These are phyloP conservation scores for Astrothelium macrocarpum DNA, from an alignment of 495 filamentous ascomycete genomes.

Conservation along the genomic window DNA sequence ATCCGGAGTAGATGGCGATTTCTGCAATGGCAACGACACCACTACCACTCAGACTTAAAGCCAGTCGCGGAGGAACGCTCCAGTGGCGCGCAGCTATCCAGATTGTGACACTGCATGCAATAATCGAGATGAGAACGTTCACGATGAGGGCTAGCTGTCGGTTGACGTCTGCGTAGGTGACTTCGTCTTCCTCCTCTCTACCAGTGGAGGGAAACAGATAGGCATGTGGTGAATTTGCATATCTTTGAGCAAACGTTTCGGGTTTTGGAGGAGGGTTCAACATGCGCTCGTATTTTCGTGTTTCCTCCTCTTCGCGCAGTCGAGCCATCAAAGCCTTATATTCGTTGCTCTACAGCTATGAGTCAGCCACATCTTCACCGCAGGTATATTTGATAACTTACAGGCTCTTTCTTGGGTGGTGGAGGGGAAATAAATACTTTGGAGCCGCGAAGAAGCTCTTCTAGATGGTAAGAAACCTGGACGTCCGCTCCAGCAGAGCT, in stretches of 20 bases:
- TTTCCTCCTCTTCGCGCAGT: constrained; percentile 70
- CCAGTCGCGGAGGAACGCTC: constrained; percentile 59
- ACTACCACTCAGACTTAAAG: constrained; percentile 58
- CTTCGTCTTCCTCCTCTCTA: constrained; percentile 33
- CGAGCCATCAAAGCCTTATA: constrained; percentile 84
- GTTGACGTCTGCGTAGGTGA: constrained; percentile 52
- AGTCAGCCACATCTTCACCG: not conserved
- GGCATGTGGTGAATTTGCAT: constrained; percentile 37
- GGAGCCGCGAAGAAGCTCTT: constrained; percentile 59
- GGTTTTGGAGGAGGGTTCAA: constrained; percentile 45
- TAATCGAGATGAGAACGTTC: constrained; percentile 63
- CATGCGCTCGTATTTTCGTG: constrained; percentile 69
- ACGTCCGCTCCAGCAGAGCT: constrained; percentile 5
- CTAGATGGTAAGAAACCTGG: constrained; percentile 39
- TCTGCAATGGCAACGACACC: constrained; percentile 73
- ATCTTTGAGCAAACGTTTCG: constrained; percentile 51
- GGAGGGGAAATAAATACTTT: constrained; percentile 67
- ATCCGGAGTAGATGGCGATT: constrained; percentile 78
- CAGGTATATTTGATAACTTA: constrained; percentile 32
- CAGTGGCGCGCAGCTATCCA: constrained; percentile 64
- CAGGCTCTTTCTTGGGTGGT: constrained; percentile 67
- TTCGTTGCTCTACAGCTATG: constrained; percentile 54
- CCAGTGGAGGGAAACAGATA: constrained; percentile 31
- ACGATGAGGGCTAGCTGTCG: constrained; percentile 63
- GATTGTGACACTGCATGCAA: constrained; percentile 59